These are phyloP conservation scores for Pseudozyma sp. DNA, from an alignment of 1,284 basidiomycete species.

Conservation along the genomic window DNA sequence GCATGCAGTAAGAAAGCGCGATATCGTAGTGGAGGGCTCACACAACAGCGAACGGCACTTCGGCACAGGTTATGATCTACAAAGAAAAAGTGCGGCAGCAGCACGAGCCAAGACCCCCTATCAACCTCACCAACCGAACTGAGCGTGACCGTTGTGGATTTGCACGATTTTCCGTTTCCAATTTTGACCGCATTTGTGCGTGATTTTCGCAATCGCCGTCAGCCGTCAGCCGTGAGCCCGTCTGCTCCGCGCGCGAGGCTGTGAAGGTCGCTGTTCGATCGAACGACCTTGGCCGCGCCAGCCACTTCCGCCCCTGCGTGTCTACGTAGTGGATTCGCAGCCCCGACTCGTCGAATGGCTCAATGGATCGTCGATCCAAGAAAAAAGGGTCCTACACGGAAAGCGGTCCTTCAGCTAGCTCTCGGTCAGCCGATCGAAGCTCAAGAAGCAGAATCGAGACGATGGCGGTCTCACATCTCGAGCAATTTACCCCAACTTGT, in stretches of 20 bases:
- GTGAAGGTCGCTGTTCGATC: slow-evolving; percentile 9
- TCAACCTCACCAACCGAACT: not conserved
- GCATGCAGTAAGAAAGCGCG: slow-evolving; percentile 6
- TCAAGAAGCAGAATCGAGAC: not conserved
- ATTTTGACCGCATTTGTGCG: slow-evolving; percentile 24
- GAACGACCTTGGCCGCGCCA: slow-evolving; percentile 15
- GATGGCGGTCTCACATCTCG: too few relatives aligned
- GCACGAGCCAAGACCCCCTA: slow-evolving; percentile 9
- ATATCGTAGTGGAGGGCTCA: slow-evolving; percentile 12
- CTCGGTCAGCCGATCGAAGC: not conserved
- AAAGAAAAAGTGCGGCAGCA: slow-evolving; percentile 3
- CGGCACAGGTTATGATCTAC: slow-evolving; percentile 3
- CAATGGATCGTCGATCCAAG: slow-evolving; percentile 2
- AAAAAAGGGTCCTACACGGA: slow-evolving; percentile 4
- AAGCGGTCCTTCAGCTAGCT: too few relatives aligned
- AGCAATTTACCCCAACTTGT: not conserved
- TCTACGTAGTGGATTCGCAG: slow-evolving; percentile 3
- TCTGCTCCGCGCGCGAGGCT: slow-evolving; percentile 6
- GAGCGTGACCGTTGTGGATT: slow-evolving; percentile 2
- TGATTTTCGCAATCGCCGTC: too few relatives aligned
- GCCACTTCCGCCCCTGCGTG: not conserved
- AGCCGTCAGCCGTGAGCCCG: not conserved
- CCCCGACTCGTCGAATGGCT: not conserved
- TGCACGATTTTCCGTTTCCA: not conserved
- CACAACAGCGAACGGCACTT: slow-evolving; percentile 10